Evolutionary conservation across 2,329 filamentous ascomycete genomes (phyloP).

Genomic region (Penicillium sp.): DNA sequence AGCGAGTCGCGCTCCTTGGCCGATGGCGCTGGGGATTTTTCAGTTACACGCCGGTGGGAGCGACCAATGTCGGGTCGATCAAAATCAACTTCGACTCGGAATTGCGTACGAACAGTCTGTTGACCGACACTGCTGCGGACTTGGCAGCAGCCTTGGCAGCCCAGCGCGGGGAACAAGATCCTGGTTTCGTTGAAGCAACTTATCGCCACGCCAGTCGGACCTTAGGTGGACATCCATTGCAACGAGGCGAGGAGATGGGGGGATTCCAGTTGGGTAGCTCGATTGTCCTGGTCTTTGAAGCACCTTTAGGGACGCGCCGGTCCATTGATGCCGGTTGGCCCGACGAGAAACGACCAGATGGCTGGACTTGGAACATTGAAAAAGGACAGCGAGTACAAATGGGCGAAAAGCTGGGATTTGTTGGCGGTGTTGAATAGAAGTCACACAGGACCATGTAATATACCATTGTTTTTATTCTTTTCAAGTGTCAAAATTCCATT

Average conservation of each 20-base stretch:
- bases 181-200: constrained; percentile 87
- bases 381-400: constrained; percentile 85
- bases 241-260: constrained; percentile 92
- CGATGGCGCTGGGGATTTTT: constrained; percentile 98
- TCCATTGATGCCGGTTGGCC: constrained; percentile 58
- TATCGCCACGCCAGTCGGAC: constrained; percentile 73
- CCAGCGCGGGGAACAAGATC: constrained; percentile 69
- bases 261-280: constrained; percentile 95
- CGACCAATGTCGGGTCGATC: constrained; percentile 95
- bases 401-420: constrained; percentile 75
- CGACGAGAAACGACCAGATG: constrained; percentile 51
- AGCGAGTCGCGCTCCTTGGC: constrained; percentile 86
- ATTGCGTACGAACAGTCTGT: constrained; percentile 82
- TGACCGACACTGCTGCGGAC: constrained; percentile 88
- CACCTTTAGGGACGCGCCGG: constrained; percentile 59
- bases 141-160: constrained; percentile 74
- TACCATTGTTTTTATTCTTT: no score
- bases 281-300: constrained; percentile 93
- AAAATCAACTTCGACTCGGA: constrained; percentile 95
- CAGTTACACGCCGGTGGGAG: constrained; percentile 88
- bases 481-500: no score
- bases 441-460: neutral
- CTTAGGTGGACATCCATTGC: constrained; percentile 74
- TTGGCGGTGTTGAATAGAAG: constrained; percentile 39
- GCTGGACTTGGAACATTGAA: constrained; percentile 80